These are phyloP conservation scores for Penicillium olsonii DNA, from an alignment of 2,329 filamentous ascomycete genomes.

Conservation along the genomic window DNA sequence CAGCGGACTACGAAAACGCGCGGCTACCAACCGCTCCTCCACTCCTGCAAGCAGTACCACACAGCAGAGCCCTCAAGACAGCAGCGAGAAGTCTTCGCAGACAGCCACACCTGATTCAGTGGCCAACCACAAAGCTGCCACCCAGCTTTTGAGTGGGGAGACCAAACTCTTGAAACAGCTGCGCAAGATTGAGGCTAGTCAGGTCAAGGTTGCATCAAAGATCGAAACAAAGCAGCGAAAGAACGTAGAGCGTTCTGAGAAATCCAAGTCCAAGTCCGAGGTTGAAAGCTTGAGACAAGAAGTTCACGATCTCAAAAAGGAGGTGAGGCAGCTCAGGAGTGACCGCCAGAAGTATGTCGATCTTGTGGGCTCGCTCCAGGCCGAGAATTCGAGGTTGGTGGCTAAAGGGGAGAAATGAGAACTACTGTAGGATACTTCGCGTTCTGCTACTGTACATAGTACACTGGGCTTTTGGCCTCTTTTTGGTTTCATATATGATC, in stretches of 20 bases:
- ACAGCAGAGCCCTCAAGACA: slow-evolving; percentile 19
- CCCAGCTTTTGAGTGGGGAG: slow-evolving; percentile 34
- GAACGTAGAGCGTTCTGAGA: slow-evolving; percentile 46
- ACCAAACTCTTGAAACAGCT: slow-evolving; percentile 41
- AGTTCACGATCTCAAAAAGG: slow-evolving; percentile 51
- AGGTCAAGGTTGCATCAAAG: slow-evolving; percentile 44
- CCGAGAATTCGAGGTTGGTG: slow-evolving; percentile 56
- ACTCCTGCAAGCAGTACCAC: slow-evolving; percentile 14
- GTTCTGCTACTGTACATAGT: not conserved
- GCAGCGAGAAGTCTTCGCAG: slow-evolving; percentile 19
- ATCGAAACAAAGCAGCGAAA: slow-evolving; percentile 41
- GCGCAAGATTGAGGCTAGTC: slow-evolving; percentile 44
- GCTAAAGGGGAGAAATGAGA: slow-evolving; percentile 29
- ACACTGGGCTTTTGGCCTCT: not conserved
- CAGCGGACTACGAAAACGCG: slow-evolving; percentile 19
- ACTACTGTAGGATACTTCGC: slow-evolving; percentile 1
- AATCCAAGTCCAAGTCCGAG: slow-evolving; percentile 41
- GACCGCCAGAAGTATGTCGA: slow-evolving; percentile 54
- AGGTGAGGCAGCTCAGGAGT: slow-evolving; percentile 49
- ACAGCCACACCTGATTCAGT: slow-evolving; percentile 17
- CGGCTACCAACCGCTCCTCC: slow-evolving; percentile 20
- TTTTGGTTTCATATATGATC: not conserved
- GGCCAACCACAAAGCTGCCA: slow-evolving; percentile 33
- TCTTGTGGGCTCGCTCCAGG: slow-evolving; percentile 58
- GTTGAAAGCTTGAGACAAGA: slow-evolving; percentile 52